phyloP scores from a whole-genome alignment of 805 yeast genomes.

The Sungouiella blattae region DNA sequence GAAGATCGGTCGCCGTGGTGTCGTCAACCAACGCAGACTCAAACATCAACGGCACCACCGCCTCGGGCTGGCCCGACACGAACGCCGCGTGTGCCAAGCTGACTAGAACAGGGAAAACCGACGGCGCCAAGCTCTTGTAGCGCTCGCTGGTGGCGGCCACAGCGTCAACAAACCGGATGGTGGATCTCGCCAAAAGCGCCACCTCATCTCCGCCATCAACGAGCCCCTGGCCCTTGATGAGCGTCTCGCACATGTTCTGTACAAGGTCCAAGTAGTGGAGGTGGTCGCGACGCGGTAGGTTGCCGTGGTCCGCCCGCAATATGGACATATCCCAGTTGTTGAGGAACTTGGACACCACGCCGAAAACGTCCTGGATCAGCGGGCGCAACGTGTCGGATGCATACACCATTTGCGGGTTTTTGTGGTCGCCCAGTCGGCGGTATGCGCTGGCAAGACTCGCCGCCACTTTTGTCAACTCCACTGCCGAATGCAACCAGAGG shows the following conservation, averaged over 20 bases:
- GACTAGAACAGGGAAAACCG: not conserved
- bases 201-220: not conserved
- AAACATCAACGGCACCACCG: not conserved
- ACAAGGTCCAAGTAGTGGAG: not conserved
- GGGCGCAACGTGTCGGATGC: not conserved
- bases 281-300: not conserved
- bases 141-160: no score
- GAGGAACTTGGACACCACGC: not conserved
- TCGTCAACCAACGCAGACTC: not conserved
- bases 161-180: no score
- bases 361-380: not conserved
- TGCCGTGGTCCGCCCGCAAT: not conserved
- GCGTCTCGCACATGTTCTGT: not conserved
- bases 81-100: not conserved
- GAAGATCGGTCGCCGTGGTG: not conserved
- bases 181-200: no score
- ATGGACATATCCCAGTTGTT: not conserved
- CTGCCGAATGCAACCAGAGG: slow-evolving; percentile 9
- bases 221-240: not conserved
- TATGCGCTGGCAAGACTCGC: not conserved
- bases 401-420: not conserved
- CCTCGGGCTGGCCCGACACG: not conserved
- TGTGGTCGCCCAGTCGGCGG: not conserved
- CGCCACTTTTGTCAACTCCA: slow-evolving; percentile 2
- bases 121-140: not conserved